Conservation (phyloP, 768 basidiomycete species). For the Russula virescens region DNA sequence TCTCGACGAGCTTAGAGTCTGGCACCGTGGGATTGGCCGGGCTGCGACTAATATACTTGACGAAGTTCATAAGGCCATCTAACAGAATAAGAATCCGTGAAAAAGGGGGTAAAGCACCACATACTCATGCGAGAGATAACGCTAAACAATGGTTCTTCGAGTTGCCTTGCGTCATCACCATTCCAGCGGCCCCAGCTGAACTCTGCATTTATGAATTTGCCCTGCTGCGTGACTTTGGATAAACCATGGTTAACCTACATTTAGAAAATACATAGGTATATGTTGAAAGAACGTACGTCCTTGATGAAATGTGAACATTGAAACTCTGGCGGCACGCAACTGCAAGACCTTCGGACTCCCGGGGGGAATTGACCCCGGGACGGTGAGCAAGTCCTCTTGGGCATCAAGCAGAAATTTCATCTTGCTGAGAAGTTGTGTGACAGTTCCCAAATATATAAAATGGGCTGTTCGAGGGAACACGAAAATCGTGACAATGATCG, state of each 20-base stretch:
- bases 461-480: conserved; percentile 51
- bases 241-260: background rate
- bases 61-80: conserved; percentile 35
- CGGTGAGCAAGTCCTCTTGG: conserved; percentile 32
- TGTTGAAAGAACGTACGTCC: conserved; percentile 26
- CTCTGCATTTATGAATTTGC: conserved; percentile 37
- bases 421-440: conserved; percentile 31
- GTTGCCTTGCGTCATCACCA: conserved; percentile 37
- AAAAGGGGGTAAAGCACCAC: conserved; percentile 7
- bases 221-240: conserved; percentile 31
- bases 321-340: conserved; percentile 25
- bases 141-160: conserved; percentile 34
- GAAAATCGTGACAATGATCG: conserved; percentile 38
- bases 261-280: background rate
- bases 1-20: conserved; percentile 11
- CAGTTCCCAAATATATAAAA: conserved; percentile 34
- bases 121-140: conserved; percentile 36
- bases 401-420: conserved; percentile 30
- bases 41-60: conserved; percentile 27
- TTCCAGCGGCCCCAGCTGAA: conserved; percentile 44
- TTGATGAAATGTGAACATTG: conserved; percentile 28
- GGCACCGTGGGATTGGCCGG: background rate
- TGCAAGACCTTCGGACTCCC: conserved; percentile 26
- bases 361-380: conserved; percentile 25
- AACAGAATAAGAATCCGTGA: conserved; percentile 5